These are phyloP conservation scores for Udeniomyces megalosporus DNA, from an alignment of 768 basidiomycete species.

Conservation along the genomic window DNA sequence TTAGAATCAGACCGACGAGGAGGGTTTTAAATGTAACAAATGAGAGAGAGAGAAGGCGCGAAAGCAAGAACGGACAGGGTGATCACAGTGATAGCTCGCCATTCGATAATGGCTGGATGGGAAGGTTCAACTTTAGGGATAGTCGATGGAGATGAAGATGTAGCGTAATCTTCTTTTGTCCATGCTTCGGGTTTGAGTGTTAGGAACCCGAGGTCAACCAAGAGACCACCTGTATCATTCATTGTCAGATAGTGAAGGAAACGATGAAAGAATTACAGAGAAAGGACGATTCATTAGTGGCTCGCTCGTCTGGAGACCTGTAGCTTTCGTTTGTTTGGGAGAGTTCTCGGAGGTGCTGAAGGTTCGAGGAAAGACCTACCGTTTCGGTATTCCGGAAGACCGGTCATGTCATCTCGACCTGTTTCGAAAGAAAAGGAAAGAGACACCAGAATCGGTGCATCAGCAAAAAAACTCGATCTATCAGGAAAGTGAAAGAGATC, in stretches of 20 bases:
- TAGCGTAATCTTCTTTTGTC: conserved; percentile 31
- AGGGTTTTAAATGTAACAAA: not conserved
- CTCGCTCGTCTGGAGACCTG: no score
- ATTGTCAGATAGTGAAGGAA: no score
- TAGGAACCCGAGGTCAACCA: conserved; percentile 69
- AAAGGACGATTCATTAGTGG: no score
- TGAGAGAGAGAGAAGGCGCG: not conserved
- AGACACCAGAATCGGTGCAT: not conserved
- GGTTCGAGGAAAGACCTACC: conserved; percentile 38
- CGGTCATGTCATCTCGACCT: not conserved
- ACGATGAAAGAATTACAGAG: no score
- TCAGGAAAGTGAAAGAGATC: not conserved
- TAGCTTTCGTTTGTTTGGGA: no score
- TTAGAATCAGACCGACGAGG: no score
- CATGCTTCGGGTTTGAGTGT: conserved; percentile 45
- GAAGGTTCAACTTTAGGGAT: conserved; percentile 54
- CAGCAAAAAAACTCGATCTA: no score
- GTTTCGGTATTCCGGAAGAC: conserved; percentile 49
- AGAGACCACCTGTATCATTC: conserved; percentile 71
- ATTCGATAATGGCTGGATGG: conserved; percentile 85
- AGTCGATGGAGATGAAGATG: conserved; percentile 28
- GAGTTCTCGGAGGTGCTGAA: no score
- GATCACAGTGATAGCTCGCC: conserved; percentile 90
- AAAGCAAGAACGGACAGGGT: conserved; percentile 45
- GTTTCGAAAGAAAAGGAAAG: not conserved